Evolutionary conservation across 352 stramenopile genomes (phyloP).

Genomic region (Plasmopara halstedii): DNA sequence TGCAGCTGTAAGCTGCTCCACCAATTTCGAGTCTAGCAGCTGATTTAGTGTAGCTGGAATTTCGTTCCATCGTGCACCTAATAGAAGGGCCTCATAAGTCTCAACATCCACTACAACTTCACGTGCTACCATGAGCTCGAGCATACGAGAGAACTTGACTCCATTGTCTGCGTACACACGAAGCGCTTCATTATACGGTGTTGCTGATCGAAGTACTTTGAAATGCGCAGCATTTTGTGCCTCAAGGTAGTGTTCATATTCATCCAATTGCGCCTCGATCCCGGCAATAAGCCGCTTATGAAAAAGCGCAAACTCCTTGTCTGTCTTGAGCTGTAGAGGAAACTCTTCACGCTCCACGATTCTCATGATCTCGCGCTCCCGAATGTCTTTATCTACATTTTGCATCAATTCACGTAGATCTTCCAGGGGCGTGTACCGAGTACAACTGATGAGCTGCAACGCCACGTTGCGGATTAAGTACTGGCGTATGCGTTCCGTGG

Average conservation of each 20-base stretch:
- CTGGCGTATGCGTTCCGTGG: constrained; percentile 32
- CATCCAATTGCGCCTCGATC: constrained; percentile 35
- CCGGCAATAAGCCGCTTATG: constrained; percentile 32
- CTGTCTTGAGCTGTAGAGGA: constrained; percentile 55
- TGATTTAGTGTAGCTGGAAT: constrained; percentile 57
- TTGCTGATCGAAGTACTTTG: constrained; percentile 14
- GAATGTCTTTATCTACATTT: constrained; percentile 18
- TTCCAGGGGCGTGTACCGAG: constrained; percentile 16
- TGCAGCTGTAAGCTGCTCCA: constrained; percentile 22
- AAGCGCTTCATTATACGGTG: constrained; percentile 58
- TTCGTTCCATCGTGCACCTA: constrained; percentile 55
- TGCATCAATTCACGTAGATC: constrained; percentile 31
- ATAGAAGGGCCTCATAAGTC: constrained; percentile 53
- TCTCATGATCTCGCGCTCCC: constrained; percentile 49
- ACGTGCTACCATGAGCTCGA: constrained; percentile 52
- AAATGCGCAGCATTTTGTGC: background rate
- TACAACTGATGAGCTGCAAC: constrained; percentile 28
- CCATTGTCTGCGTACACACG: constrained; percentile 47
- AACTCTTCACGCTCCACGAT: constrained; percentile 45
- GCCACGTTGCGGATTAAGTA: constrained; percentile 52
- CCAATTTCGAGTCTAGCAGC: constrained; percentile 39
- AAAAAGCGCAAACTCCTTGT: constrained; percentile 39
- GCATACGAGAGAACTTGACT: constrained; percentile 44
- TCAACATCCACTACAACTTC: constrained; percentile 39
- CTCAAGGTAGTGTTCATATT: constrained; percentile 30